Conservation (phyloP, 2,329 filamentous ascomycete genomes). For the Gnomoniopsis sp. region DNA sequence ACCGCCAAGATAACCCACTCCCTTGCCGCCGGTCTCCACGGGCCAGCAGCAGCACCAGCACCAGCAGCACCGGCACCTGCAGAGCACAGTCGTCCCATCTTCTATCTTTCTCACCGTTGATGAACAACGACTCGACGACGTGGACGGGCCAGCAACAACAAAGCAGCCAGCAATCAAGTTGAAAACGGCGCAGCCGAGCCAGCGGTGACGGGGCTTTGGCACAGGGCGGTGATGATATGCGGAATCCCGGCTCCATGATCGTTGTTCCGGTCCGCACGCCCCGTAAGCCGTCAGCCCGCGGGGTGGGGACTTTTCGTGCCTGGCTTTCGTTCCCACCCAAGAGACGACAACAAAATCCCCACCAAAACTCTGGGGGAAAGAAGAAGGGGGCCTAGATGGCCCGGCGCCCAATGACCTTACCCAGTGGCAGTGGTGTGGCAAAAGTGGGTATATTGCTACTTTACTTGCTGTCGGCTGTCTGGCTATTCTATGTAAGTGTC, state of each 20-base stretch:
- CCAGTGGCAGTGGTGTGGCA: background rate
- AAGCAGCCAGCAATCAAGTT: background rate
- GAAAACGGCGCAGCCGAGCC: constrained; percentile 5
- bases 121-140: background rate
- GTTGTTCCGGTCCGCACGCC: background rate
- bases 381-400: background rate
- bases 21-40: background rate
- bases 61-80: background rate
- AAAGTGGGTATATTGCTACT: background rate
- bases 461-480: no score
- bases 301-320: background rate
- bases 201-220: constrained; percentile 1
- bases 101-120: background rate
- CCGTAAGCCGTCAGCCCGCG: background rate
- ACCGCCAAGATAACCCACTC: background rate
- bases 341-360: background rate
- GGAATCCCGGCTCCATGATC: background rate
- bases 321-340: background rate
- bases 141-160: background rate
- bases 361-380: background rate
- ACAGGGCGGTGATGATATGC: background rate
- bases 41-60: background rate
- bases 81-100: background rate
- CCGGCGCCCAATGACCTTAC: no score
- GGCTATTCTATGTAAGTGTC: no score